phyloP scores from a whole-genome alignment of 148 eudicot genomes.

The Agrostemma githago region DNA sequence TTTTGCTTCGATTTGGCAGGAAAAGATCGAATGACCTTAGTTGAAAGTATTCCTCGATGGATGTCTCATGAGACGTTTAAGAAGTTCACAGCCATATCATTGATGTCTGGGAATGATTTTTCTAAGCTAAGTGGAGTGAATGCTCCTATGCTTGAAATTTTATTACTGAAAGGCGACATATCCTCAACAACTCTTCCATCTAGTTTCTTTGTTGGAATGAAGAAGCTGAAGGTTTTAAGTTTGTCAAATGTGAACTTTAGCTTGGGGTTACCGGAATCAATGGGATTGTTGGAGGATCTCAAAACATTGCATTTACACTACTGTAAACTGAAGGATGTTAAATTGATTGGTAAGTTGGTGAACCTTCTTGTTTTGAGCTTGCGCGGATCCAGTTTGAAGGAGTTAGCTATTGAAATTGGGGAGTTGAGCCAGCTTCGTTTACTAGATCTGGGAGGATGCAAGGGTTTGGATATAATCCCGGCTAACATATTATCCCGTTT shows the following conservation, averaged over 20 bases:
- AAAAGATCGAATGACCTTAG: background rate
- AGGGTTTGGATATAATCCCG: background rate
- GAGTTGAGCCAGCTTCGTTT: background rate
- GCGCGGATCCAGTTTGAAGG: background rate
- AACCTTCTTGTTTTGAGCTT: constrained; percentile 13
- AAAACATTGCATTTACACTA: constrained; percentile 5
- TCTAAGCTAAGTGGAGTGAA: background rate
- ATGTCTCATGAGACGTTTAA: background rate
- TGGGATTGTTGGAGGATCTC: background rate
- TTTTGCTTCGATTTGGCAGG: background rate
- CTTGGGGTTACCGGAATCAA: background rate
- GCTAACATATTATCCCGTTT: constrained; percentile 3
- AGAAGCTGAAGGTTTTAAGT: background rate
- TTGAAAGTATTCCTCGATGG: constrained; percentile 15
- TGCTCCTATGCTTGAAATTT: background rate
- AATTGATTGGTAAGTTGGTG: background rate
- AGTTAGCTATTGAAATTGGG: background rate
- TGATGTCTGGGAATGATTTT: constrained; percentile 10
- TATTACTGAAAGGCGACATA: background rate
- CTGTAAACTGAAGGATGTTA: constrained; percentile 10
- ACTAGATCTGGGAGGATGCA: constrained; percentile 8
- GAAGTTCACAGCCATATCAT: constrained; percentile 8
- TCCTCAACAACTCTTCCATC: background rate
- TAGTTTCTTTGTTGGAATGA: background rate
- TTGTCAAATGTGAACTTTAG: background rate